These are phyloP conservation scores for Wickerhamomyces sp. DNA, from an alignment of 1,139 yeast species.

Conservation along the genomic window DNA sequence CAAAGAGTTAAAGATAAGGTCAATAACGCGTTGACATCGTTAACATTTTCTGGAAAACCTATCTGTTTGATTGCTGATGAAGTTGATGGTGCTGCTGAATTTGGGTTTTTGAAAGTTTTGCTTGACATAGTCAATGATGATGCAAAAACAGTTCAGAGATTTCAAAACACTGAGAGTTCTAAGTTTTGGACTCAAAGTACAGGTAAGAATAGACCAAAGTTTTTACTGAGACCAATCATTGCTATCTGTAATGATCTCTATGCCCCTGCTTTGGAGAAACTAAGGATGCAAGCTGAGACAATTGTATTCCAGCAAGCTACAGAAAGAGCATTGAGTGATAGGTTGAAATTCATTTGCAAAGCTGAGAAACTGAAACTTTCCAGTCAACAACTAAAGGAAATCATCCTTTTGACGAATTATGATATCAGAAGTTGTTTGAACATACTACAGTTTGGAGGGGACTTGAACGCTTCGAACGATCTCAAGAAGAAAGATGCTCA, in stretches of 20 bases:
- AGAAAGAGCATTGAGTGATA: conserved; percentile 40
- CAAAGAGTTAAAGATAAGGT: conserved; percentile 54
- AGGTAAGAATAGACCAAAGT: conserved; percentile 29
- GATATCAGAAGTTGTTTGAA: conserved; percentile 87
- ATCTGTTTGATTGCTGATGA: conserved; percentile 74
- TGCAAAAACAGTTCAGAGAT: conserved; percentile 38
- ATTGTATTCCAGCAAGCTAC: conserved; percentile 61
- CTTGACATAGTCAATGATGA: conserved; percentile 60
- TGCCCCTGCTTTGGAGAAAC: conserved; percentile 63
- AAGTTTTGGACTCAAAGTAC: conserved; percentile 19
- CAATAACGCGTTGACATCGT: conserved; percentile 63
- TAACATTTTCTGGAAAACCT: conserved; percentile 60
- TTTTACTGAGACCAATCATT: conserved; percentile 77
- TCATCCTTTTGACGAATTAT: conserved; percentile 71
- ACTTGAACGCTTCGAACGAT: conserved; percentile 17
- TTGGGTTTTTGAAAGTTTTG: conserved; percentile 71
- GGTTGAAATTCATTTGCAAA: conserved; percentile 46
- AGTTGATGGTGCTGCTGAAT: conserved; percentile 83
- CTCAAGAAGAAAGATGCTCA: conserved; percentile 45
- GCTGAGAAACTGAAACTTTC: conserved; percentile 37
- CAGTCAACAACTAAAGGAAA: conserved; percentile 40
- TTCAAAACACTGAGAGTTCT: conserved; percentile 17
- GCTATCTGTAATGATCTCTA: conserved; percentile 89
- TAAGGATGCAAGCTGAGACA: conserved; percentile 70
- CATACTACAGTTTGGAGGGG: conserved; percentile 62